phyloP scores from a whole-genome alignment of 768 basidiomycete genomes.

The Ephemerocybe angulata region DNA sequence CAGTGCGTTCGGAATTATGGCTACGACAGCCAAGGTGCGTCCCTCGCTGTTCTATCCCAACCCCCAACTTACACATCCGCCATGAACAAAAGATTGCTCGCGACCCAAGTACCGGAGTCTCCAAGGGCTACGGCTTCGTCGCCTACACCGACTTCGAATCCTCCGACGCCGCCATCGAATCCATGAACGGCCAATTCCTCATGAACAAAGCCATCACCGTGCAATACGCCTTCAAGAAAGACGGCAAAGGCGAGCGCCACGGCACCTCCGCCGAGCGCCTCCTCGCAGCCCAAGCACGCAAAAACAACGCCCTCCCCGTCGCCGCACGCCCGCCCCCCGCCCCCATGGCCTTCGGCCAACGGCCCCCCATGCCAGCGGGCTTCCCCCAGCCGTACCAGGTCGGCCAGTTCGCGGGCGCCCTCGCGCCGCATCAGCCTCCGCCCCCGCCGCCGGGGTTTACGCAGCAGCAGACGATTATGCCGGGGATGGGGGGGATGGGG shows the following conservation, averaged over 20 bases:
- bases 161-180: slow-evolving; percentile 92
- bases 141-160: slow-evolving; percentile 97
- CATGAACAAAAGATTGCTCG: slow-evolving; percentile 99
- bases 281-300: slow-evolving; percentile 91
- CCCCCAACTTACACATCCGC: slow-evolving; percentile 1
- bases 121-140: slow-evolving; percentile 97
- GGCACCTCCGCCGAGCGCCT: slow-evolving; percentile 96
- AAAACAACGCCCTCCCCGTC: slow-evolving; percentile 88
- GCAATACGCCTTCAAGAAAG: slow-evolving; percentile 99
- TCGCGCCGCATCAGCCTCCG: slow-evolving; percentile 62
- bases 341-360: slow-evolving; percentile 66
- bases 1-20: slow-evolving; percentile 90
- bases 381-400: slow-evolving; percentile 71
- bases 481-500: slow-evolving; percentile 40
- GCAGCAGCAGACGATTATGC: slow-evolving; percentile 65
- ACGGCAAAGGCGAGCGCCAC: slow-evolving; percentile 96
- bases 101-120: slow-evolving; percentile 76
- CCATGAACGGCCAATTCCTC: slow-evolving; percentile 96
- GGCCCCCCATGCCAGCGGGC: slow-evolving; percentile 57
- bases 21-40: slow-evolving; percentile 82
- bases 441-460: slow-evolving; percentile 80
- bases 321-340: slow-evolving; percentile 71
- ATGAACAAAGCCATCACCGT: slow-evolving; percentile 98
- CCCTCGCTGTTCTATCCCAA: slow-evolving; percentile 8
- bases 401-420: slow-evolving; percentile 89